Conservation (phyloP, 108 stramenopile species). For the Nitzschia inconspicua region DNA sequence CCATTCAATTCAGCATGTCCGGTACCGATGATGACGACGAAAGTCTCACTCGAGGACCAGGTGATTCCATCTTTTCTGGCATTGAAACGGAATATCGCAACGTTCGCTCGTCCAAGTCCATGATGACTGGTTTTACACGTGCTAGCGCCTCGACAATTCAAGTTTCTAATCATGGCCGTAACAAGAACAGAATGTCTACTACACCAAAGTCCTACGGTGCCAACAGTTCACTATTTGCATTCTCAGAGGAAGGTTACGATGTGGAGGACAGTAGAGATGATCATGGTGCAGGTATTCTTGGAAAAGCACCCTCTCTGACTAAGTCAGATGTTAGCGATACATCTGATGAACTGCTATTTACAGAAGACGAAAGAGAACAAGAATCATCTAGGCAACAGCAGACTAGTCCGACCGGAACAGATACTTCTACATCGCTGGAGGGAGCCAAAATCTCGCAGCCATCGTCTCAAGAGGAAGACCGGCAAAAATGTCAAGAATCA, state of each 20-base stretch:
- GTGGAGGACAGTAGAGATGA: constrained; percentile 1
- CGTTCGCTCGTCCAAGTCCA: constrained; percentile 8
- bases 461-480: constrained; percentile 1
- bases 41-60: not conserved
- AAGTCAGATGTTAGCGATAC: constrained; percentile 1
- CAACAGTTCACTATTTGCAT: constrained; percentile 23
- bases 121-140: constrained; percentile 18
- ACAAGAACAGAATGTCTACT: not conserved
- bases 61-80: constrained; percentile 6
- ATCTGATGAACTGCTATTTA: not conserved
- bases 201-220: not conserved
- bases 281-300: not conserved
- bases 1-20: constrained; percentile 22
- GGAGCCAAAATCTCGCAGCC: constrained; percentile 6
- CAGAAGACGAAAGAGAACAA: not conserved
- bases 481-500: too few relatives aligned
- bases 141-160: constrained; percentile 21
- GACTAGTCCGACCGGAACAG: not conserved
- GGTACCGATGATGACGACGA: not conserved
- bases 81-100: not conserved
- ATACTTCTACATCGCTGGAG: not conserved
- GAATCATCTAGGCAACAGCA: not conserved
- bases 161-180: constrained; percentile 12
- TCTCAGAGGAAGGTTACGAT: constrained; percentile 18
- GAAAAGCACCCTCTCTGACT: not conserved